Evolutionary conservation across 148 eudicot species (phyloP), one percentile per base, ranked within the genome.

Genomic region (Tetragonia tetragonoides): DNA sequence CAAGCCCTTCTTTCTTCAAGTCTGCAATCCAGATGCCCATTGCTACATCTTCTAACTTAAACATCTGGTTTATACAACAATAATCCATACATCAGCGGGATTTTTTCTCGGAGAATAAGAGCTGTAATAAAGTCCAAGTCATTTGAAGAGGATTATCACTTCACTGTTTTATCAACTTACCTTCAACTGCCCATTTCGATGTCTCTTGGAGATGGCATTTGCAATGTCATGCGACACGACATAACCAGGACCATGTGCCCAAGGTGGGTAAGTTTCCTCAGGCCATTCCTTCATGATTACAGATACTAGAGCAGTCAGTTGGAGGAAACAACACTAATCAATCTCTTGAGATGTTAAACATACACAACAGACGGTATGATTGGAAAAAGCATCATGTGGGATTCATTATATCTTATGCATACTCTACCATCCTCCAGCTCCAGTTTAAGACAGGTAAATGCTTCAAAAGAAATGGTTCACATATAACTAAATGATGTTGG

Each of bases 161-260:
- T 28, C 18, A 23, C 51, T 10, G 21, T 56, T 37, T 6, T 41
- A 41, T 72, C 34, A 10, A 64, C 21, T 76, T 84, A 91, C 98
- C 92, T 95, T 95, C 70, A 95, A 83, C 16, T 40, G 81, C 54
- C 96, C 97, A 15, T 82, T 77, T 79, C 77, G 86, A 72, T 91
- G 90, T 74, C 81, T 90, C 86, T 87, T 81, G 83, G 82, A 76
- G 66, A 93, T 76, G 61, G 83, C 84, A 74, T 84, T 87, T 37
- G 99, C 97, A 37, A 95, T 91, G 85, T 95, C 97, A 49, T 76
- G 82, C 10, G 99, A 85, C 42, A 95, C 89, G 63, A 93, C 94
- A 78, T 95, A 95, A 66, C 99, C 99, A 39, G 99, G 99, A 76
- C 99, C 99, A 75, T 91, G 95, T 47, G 99, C 99, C 89, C 90